Base-by-base conservation (phyloP, 2,329 filamentous ascomycete genomes). In the Calonectria leucothoes region DNA sequence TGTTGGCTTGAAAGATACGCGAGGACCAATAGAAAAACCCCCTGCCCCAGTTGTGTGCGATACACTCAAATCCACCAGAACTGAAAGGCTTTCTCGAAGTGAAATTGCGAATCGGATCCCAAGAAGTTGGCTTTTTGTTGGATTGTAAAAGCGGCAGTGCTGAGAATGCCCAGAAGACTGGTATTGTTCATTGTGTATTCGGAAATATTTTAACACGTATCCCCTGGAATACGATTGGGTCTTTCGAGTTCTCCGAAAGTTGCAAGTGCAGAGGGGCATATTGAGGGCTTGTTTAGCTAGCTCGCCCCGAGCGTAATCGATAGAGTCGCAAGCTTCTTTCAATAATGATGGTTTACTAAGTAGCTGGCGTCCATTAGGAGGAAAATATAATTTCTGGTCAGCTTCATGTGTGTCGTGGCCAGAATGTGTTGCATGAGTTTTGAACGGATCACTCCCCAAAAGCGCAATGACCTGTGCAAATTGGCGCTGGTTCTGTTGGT, bases 1-100 rank as follows among this genome's bases (percentile, higher is more conserved):
- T 4, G 23, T 31, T 23, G 27, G 45, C 15, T 42, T 64, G 48
- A 33, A 45, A 37, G 45, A 12, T 6, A 65, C 7, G 20, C n/a
- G 5, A 15, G 48, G 33, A 15, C 57, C 48, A 10, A 70, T 35
- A 2, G 57, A 45, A 42, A 63, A 65, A 6, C 68, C 68, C 3
- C 68, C 59, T 35, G 55, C 67, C 15, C 67, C 67, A 12, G 3
- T 42, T 39, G 45, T 64, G 42, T 52, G 49, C 8, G 55, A 69
- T 27, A 64, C 4, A 29, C 67, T 69, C 20, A 69, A 29, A 10
- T 69, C 23, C 11, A 69, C 12, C 11, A 52, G 17, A 17, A 31
- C 3, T 11, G 31, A 63, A 23, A 64, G 29, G 31, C 27, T 6
- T 33, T 33, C n/a, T 2, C 17, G 14, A 48, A 69, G n/a, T 17